Percentiles rank a stretch among this genome's conserved stretches.
Evolutionary conservation across 768 basidiomycete species (phyloP).

Genomic region (Xerocomellus intermedius): DNA sequence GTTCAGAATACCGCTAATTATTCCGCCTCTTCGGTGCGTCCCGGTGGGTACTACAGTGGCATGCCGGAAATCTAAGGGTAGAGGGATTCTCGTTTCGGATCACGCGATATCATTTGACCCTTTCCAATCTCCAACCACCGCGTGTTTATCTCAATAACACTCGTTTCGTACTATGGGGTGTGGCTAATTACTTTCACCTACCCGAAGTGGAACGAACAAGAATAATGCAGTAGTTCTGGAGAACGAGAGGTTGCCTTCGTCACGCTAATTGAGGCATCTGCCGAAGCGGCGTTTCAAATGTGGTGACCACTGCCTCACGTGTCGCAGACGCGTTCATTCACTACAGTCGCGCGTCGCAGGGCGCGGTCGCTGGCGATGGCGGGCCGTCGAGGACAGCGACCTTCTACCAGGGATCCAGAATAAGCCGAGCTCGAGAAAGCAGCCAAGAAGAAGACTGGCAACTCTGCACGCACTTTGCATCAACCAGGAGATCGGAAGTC

Average conservation of each 20-base stretch:
- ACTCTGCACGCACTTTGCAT: too few species aligned
- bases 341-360: too few species aligned
- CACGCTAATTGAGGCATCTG: background rate
- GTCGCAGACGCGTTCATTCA: too few species aligned
- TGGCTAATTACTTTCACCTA: too few species aligned
- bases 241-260: background rate
- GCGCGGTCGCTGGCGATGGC: too few species aligned
- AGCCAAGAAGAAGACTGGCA: too few species aligned
- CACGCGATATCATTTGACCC: background rate
- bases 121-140: background rate
- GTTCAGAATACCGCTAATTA: slow-evolving; percentile 8
- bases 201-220: background rate
- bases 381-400: too few species aligned
- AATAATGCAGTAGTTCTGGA: background rate
- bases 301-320: too few species aligned
- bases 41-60: slow-evolving; percentile 25
- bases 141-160: background rate
- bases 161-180: background rate
- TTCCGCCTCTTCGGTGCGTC: slow-evolving; percentile 5
- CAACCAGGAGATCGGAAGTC: too few species aligned
- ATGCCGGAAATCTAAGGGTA: slow-evolving; percentile 25
- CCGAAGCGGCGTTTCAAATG: background rate
- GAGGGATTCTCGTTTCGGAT: background rate
- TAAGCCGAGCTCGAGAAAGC: too few species aligned
- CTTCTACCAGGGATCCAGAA: too few species aligned